Percentiles rank a stretch among this genome's conserved stretches.
Evolutionary conservation across 2,329 filamentous ascomycete genomes (phyloP).

Genomic region (Epichloe festucae): DNA sequence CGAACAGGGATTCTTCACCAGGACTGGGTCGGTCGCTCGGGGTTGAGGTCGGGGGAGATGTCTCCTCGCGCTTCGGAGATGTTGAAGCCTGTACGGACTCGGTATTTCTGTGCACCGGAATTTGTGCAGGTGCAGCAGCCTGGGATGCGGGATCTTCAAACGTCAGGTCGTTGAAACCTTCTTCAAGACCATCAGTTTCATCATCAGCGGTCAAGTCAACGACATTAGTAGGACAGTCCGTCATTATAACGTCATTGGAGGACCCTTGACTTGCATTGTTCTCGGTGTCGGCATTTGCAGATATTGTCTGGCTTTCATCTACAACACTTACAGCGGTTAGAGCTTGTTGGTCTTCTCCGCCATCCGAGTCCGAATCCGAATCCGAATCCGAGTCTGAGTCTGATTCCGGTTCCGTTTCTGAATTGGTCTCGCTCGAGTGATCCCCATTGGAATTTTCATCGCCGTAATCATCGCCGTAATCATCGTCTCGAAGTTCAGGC

Average conservation of each 20-base stretch:
- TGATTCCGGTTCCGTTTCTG: background rate
- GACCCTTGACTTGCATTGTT: background rate
- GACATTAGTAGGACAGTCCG: background rate
- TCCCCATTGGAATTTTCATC: background rate
- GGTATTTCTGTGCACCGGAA: background rate
- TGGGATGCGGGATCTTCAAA: background rate
- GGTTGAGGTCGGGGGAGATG: background rate
- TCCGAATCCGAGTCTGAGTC: background rate
- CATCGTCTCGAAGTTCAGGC: background rate
- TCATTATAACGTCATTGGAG: background rate
- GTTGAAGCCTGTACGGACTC: background rate
- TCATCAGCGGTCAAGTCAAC: background rate
- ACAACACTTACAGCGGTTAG: background rate
- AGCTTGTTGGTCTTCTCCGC: background rate
- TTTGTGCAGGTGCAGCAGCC: background rate
- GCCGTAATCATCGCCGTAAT: background rate
- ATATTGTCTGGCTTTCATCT: background rate
- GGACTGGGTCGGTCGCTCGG: background rate
- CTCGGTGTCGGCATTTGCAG: background rate
- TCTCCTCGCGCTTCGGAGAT: background rate
- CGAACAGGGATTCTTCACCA: constrained; percentile 1
- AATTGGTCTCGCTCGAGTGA: background rate
- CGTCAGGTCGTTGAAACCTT: background rate
- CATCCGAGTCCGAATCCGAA: background rate
- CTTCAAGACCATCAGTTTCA: background rate